Evolutionary conservation across 1,284 basidiomycete genomes (phyloP), one percentile per base, ranked within the genome.

Genomic region (Tilletia setariae): DNA sequence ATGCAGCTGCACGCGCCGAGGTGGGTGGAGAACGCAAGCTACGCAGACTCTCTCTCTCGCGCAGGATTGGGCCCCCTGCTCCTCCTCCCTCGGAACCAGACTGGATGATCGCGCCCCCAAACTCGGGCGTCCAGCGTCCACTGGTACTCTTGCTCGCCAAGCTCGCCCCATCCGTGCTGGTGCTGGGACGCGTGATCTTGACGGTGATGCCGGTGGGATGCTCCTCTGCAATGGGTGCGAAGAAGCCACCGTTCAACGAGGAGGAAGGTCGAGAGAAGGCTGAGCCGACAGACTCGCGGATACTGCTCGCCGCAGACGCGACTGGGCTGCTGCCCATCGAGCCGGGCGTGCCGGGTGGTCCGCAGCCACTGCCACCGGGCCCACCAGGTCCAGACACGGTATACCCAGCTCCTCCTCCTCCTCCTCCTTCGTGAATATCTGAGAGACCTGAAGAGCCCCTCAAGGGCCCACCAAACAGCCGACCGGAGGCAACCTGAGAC

Each of bases 141-240:
- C 53, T 59, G n/a, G n/a, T n/a, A n/a, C n/a, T n/a, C 53, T 59
- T 59, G 25, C 53, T 59, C 53, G 53, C 53, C 53, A 59, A 59
- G 25, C 53, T 59, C 25, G 53, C 53, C 53, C 53, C 53, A 4
- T 59, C 53, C 53, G 53, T 59, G 25, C 53, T 59, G 21, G 53
- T 59, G 53, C 53, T 59, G 9, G 53, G 53, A 21, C 53, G 2
- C 8, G 53, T 59, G 6, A 59, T 25, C 8, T 59, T 59, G 9
- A 59, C 53, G 7, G 25, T 59, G 53, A 59, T 59, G 19, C 53
- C 53, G 21, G 53, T 25, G 23, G 23, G 16, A 28, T 59, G 25
- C 53, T 59, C 53, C 8, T 59, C 53, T 15, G 53, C 53, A 19
- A 59, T 59, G 1, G 53, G 53, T 11, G 53, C 53, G 19, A 59